phyloP scores from a whole-genome alignment of 2,329 filamentous ascomycete species.

The Calonectria pseudoturangicola region DNA sequence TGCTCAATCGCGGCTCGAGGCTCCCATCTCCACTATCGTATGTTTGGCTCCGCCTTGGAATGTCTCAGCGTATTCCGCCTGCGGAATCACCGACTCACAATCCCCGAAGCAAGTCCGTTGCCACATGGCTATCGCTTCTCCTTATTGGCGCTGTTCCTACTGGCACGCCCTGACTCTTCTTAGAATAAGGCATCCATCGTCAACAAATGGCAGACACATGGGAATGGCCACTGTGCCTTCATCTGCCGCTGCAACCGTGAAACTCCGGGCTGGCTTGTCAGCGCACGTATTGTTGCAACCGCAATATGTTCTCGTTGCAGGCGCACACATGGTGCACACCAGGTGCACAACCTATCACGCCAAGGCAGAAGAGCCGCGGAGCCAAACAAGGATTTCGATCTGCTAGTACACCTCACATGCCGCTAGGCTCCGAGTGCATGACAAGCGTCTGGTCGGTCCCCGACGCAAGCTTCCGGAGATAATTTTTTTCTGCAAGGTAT shows the following conservation, averaged over 20 bases:
- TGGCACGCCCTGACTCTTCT: neutral
- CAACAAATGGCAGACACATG: neutral
- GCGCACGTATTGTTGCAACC: neutral
- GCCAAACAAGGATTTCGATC: constrained; percentile 48
- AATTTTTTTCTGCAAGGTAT: constrained; percentile 23
- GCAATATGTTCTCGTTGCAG: constrained; percentile 9
- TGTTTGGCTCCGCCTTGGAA: constrained; percentile 40
- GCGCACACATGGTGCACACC: constrained; percentile 37
- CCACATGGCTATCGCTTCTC: constrained; percentile 26
- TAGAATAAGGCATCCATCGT: too few relatives aligned
- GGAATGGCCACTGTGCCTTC: neutral
- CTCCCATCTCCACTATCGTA: constrained; percentile 43
- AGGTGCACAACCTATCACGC: constrained; percentile 42
- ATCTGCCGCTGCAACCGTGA: neutral
- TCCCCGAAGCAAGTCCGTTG: constrained; percentile 44
- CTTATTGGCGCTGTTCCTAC: constrained; percentile 34
- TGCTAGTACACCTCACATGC: constrained; percentile 42
- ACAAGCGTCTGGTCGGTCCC: constrained; percentile 36
- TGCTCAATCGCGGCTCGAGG: constrained; percentile 19
- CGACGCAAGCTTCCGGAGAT: constrained; percentile 20
- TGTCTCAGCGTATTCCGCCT: constrained; percentile 42
- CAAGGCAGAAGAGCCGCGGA: constrained; percentile 52
- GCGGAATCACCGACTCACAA: constrained; percentile 40
- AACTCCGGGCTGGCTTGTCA: too few relatives aligned
- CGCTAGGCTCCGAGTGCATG: constrained; percentile 40